Base-by-base conservation (phyloP, 164 flowering plant species). In the Litsea cubeba region DNA sequence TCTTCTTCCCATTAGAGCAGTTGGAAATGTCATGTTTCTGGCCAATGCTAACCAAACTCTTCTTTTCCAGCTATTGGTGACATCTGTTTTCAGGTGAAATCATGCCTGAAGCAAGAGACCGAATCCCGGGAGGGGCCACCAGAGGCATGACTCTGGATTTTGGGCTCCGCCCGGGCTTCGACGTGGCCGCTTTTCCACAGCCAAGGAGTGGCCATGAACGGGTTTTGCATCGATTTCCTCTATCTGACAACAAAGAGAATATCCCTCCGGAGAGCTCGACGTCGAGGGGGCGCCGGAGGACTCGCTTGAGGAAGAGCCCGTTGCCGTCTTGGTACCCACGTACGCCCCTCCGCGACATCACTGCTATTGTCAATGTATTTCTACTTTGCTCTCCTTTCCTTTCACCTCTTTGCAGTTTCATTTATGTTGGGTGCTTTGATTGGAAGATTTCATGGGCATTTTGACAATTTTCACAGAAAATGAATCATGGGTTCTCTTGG, bases 261-360 rank as follows among this genome's bases (percentile, higher is more conserved):
- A 35, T 78, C 12, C 81, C 80, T 25, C 51, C 73, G 17, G 75
- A 74, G 0, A 75, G 77, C 71, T 68, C 71, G 12, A 54, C 69
- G 51, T n/a, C 40, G 82, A 54, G 60, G 46, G 49, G 80, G 81
- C 22, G 74, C 77, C 25, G 75, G 75, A 72, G 83, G 22, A 76
- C 77, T 3, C 78, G 84, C 25, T 62, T 49, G 0, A 62, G 70
- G 28, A 76, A 46, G 32, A 82, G 81, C 62, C 78, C 78, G n/a
- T 76, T 91, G 72, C 96, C 93, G 14, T 76, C 87, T 77, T 89
- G 91, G 92, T 89, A 89, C 73, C 92, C 93, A 12, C 82, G 95
- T 71, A 84, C 83, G 10, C 92, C 97, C 67, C 88, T 92, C 35
- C 85, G 82, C 0, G 97, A 92, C 66, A 79, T 90, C 50, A 90